These are phyloP conservation scores for Porodaedalea pini DNA, from an alignment of 1,284 basidiomycete species.

Conservation along the genomic window DNA sequence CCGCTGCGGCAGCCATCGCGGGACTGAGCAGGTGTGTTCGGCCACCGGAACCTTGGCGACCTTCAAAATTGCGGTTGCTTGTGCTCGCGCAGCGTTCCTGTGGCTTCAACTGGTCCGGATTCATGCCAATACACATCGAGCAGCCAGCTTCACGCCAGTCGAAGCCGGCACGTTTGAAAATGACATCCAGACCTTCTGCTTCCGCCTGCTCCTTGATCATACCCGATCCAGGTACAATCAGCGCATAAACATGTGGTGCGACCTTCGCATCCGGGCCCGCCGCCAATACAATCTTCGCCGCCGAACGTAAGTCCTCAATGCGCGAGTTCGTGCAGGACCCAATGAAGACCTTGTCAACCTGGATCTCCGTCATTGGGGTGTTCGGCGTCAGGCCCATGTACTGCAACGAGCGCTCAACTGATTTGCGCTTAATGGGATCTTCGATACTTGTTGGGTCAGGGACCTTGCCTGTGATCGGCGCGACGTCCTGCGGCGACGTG, in stretches of 20 bases:
- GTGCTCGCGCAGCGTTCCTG: conserved; percentile 94
- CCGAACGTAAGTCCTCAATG: conserved; percentile 92
- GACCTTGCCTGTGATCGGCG: conserved; percentile 81
- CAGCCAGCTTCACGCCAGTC: conserved; percentile 98
- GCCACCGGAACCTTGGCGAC: conserved; percentile 82
- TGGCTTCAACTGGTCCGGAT: conserved; percentile 88
- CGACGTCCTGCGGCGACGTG: conserved; percentile 91
- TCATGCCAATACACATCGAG: conserved; percentile 98
- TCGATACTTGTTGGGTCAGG: conserved; percentile 76
- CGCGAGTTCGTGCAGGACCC: conserved; percentile 97
- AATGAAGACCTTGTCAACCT: conserved; percentile 92
- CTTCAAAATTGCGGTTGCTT: conserved; percentile 97
- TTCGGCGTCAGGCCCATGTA: conserved; percentile 92
- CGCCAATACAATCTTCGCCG: conserved; percentile 78
- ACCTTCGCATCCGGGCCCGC: conserved; percentile 78
- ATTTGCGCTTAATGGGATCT: conserved; percentile 62
- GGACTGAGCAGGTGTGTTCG: conserved; percentile 92
- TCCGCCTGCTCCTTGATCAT: conserved; percentile 94
- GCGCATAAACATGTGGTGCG: conserved; percentile 79
- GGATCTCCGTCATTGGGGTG: conserved; percentile 81
- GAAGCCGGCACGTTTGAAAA: conserved; percentile 94
- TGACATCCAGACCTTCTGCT: conserved; percentile 84
- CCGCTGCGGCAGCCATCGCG: conserved; percentile 94
- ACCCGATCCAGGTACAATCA: conserved; percentile 96
- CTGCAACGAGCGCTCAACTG: conserved; percentile 77